Evolutionary conservation across 306 rosid species (phyloP), one percentile per base, ranked within the genome.

Genomic region (Lathyrus oleraceus): DNA sequence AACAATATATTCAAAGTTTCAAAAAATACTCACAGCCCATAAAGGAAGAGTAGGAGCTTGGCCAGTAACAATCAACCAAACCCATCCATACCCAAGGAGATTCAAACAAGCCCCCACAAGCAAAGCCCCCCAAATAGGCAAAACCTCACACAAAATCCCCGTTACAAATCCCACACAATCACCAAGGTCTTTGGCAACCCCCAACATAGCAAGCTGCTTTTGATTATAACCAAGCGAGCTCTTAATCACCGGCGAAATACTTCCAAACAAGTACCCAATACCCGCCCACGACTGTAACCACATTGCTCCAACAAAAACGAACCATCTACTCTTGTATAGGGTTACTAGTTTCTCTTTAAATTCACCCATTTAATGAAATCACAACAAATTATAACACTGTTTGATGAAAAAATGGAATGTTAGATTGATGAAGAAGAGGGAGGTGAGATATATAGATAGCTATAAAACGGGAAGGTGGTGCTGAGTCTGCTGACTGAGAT

Each of bases 211-310:
- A 59, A 94, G 15, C 73, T 90, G 95, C 69, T 80, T 82, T 79
- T 91, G 99, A 32, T 88, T 91, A 28, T 94, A 94, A 36, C 71
- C 67, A 27, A 94, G 70, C 17, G 86, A 82, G 36, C 81, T 82
- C 74, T 94, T 94, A 4, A 94, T 89, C 6, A 84, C 84, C 1
- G 97, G 96, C 3, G 99, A 94, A 16, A 90, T 80, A 79, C 97
- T 91, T 6, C 99, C 99, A 15, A 88, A 94, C 57, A 94, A 40
- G 81, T 94, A 94, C 0, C 97, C 97, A 11, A 87, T 66, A 3
- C 99, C 99, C 0, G 99, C 99, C 74, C 92, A 86, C n/a, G 97
- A 94, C 10, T 94, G 98, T 61, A 94, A 39, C 97, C 98, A 94
- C 91, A 90, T 94, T 85, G 98, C 92, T 4, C 87, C 88, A 16